These are phyloP conservation scores for Tetrapisispora phaffii DNA, from an alignment of 805 yeast species.

Conservation along the genomic window DNA sequence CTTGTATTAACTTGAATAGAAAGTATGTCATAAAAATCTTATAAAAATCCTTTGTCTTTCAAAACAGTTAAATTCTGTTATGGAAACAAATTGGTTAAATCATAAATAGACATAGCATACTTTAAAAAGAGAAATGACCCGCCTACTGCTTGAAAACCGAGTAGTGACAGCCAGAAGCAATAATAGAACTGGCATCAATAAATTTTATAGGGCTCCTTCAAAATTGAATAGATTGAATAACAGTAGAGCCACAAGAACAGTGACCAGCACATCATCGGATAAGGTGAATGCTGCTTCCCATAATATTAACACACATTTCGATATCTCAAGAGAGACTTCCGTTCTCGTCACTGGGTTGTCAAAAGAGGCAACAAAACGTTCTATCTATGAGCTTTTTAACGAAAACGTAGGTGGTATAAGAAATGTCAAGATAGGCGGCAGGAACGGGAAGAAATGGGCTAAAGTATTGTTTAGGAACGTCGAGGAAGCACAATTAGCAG, in stretches of 20 bases:
- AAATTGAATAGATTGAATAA: not conserved
- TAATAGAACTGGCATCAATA: not conserved
- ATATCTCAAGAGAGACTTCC: not conserved
- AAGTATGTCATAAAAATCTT: no score
- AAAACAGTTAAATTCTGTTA: no score
- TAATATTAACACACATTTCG: not conserved
- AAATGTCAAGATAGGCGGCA: not conserved
- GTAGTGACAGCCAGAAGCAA: conserved; percentile 1
- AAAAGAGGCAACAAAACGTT: not conserved
- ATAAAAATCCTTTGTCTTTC: no score
- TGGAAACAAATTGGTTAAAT: no score
- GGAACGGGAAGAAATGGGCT: not conserved
- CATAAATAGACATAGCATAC: no score
- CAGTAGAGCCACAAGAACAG: not conserved
- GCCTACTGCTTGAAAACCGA: not conserved
- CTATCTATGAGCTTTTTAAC: not conserved
- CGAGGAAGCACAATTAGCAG: not conserved
- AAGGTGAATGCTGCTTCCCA: not conserved
- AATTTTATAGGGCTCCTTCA: not conserved
- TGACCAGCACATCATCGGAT: not conserved
- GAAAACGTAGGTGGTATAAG: not conserved
- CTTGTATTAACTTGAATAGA: no score
- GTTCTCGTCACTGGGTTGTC: not conserved
- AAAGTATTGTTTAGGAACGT: not conserved
- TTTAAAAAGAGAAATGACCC: not conserved